A percentile compares a stretch with the other conserved stretches of the same genome.
Conservation (phyloP, 2,329 filamentous ascomycete species). For the Diaporthe vexans region DNA sequence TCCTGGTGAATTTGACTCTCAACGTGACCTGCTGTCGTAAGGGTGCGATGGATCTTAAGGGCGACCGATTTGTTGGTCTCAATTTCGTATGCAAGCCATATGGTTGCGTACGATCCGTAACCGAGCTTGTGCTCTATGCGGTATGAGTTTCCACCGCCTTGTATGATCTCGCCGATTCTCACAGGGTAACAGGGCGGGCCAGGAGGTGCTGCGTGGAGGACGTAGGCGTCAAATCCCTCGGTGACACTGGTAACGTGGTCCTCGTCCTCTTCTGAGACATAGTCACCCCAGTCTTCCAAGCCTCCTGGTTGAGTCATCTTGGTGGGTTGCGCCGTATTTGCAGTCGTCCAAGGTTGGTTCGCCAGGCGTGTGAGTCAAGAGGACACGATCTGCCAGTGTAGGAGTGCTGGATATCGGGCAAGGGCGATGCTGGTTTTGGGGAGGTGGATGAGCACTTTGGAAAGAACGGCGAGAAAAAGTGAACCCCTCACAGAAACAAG, state of each 20-base stretch:
- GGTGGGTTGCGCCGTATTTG: not conserved
- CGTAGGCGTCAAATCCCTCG: not conserved
- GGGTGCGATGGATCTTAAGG: slow-evolving; percentile 16
- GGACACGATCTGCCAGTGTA: too few species aligned
- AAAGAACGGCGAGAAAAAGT: too few species aligned
- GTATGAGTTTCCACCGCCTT: slow-evolving; percentile 5
- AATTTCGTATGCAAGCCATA: slow-evolving; percentile 11
- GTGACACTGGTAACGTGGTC: not conserved
- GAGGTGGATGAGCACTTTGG: too few species aligned
- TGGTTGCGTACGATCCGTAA: not conserved
- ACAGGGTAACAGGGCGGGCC: slow-evolving; percentile 25
- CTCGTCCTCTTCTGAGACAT: slow-evolving; percentile 1
- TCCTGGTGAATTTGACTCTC: slow-evolving; percentile 16
- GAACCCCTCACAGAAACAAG: too few species aligned
- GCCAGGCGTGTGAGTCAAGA: too few species aligned
- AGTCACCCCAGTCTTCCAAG: slow-evolving; percentile 19
- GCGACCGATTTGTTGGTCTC: slow-evolving; percentile 11
- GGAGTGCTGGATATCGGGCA: too few species aligned
- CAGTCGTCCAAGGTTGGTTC: not conserved
- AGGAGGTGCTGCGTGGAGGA: not conserved
- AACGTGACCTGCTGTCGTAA: slow-evolving; percentile 6
- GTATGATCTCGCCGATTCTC: not conserved
- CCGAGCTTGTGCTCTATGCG: slow-evolving; percentile 19
- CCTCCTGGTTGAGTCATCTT: not conserved
- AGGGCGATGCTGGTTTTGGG: too few species aligned